Evolutionary conservation across 1,284 basidiomycete species (phyloP), one percentile per base, ranked within the genome.

Genomic region (Sanghuangporus sanghuang): DNA sequence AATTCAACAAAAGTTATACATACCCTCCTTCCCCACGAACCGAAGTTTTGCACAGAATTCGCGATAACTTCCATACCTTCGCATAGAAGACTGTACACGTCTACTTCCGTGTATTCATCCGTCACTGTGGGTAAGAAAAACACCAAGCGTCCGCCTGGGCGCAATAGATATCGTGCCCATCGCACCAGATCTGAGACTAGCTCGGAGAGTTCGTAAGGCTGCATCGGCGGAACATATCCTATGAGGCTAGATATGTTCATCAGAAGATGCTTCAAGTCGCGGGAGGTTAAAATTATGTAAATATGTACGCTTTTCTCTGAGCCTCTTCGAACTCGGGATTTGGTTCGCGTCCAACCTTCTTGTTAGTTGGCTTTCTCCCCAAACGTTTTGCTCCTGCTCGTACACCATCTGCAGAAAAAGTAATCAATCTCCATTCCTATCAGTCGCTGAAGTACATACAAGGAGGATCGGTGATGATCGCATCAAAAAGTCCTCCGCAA

Each of bases 341-440:
- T 18, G 57, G 56, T n/a, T 60, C 63, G 18, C 59, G 57, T 6
- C 21, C 14, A 3, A 42, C 46, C 27, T 54, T 75, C 76, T 11
- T 84, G 76, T 64, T 77, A 23, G 61, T 74, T 62, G 79, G 80
- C 69, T 86, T 90, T 32, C 94, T 81, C 0, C 97, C 97, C 1
- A 97, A 79, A 40, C 96, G 83, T 75, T 99, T 99, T 2, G 97
- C 97, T 1, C 97, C 97, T 16, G 97, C 96, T 36, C 97, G 82
- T 0, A 99, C 94, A 9, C 96, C 97, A 73, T 99, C 96, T 88
- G 71, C 9, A 27, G 44, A 38, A 44, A 38, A 6, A 61, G 54
- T 11, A 2, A 52, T 35, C 56, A 54, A 36, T 32, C 12, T 6
- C 42, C 16, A 36, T 3, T 58, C 36, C 14, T n/a, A 38, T 14